Percentiles rank a stretch among this genome's conserved stretches.
Evolutionary conservation across 1,284 basidiomycete species (phyloP).

Genomic region (Irpex sp.): DNA sequence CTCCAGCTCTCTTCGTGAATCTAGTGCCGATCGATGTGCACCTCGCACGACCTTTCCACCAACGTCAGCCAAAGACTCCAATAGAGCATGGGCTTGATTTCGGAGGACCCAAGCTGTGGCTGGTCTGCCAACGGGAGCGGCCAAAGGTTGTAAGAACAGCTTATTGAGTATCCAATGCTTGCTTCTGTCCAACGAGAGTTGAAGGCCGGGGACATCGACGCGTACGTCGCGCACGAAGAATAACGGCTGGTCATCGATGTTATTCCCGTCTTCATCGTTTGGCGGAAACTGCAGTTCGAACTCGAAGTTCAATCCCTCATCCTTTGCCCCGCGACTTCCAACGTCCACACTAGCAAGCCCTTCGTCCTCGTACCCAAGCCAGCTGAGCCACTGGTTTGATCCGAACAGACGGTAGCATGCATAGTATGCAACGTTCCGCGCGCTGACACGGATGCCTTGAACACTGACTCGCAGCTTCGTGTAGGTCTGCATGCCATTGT

Average conservation of each 20-base stretch:
- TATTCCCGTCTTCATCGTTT: conserved; percentile 18
- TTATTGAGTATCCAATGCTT: conserved; percentile 49
- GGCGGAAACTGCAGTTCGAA: conserved; percentile 36
- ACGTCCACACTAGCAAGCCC: conserved; percentile 42
- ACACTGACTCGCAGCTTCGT: conserved; percentile 34
- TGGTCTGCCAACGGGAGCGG: conserved; percentile 32
- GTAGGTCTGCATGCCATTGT: conserved; percentile 9
- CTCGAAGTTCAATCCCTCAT: conserved; percentile 33
- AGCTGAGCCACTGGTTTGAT: conserved; percentile 2
- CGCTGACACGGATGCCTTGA: conserved; percentile 39
- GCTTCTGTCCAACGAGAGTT: conserved; percentile 35
- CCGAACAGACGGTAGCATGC: conserved; percentile 32
- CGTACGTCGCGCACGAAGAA: conserved; percentile 39
- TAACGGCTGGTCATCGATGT: conserved; percentile 23
- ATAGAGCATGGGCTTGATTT: conserved; percentile 26
- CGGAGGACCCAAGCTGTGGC: conserved; percentile 26
- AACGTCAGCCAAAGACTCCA: conserved; percentile 29
- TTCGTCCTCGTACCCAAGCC: conserved; percentile 40
- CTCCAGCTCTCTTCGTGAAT: conserved; percentile 9
- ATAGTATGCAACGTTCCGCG: conserved; percentile 42
- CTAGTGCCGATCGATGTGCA: conserved; percentile 6
- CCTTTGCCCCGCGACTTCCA: conserved; percentile 18
- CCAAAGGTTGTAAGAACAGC: conserved; percentile 42
- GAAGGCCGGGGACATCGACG: conserved; percentile 34
- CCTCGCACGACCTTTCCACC: conserved; percentile 24